phyloP scores from a whole-genome alignment of 2,329 filamentous ascomycete genomes.

The Massarina eburnea region DNA sequence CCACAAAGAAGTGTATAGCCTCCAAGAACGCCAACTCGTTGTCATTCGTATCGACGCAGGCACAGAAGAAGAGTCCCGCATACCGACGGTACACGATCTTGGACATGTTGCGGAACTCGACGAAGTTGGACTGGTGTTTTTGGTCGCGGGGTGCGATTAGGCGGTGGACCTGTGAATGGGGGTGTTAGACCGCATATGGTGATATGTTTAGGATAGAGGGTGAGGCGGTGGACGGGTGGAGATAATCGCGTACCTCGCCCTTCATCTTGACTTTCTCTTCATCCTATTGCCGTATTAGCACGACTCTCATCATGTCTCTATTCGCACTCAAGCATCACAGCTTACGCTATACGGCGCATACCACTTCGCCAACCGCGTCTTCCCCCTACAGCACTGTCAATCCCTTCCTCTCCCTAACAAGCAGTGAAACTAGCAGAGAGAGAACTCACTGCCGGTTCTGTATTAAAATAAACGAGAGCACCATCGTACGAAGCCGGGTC shows the following conservation, averaged over 20 bases:
- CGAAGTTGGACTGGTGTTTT: conserved; percentile 99
- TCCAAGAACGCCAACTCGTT: conserved; percentile 97
- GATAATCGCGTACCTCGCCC: conserved; percentile 70
- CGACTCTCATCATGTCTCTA: not conserved
- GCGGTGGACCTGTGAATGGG: conserved; percentile 74
- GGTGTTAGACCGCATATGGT: not conserved
- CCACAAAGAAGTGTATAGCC: conserved; percentile 98
- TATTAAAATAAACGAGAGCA: conserved; percentile 87
- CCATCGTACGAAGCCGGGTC: conserved; percentile 40
- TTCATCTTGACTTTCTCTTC: conserved; percentile 99
- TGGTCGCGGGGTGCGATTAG: conserved; percentile 97
- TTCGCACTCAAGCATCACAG: conserved; percentile 9
- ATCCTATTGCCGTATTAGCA: conserved; percentile 57
- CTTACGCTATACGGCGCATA: conserved; percentile 88
- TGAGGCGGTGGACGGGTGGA: conserved; percentile 6
- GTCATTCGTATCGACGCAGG: conserved; percentile 97
- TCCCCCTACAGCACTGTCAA: conserved; percentile 66
- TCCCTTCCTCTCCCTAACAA: not conserved
- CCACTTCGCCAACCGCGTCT: conserved; percentile 98
- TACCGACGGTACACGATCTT: conserved; percentile 98
- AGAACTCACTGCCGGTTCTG: conserved; percentile 77
- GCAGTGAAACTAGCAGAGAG: no score
- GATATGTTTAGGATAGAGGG: conserved; percentile 1
- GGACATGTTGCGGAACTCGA: conserved; percentile 83
- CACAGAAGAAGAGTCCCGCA: conserved; percentile 98